Evolutionary conservation across 306 rosid species (phyloP), one percentile per base, ranked within the genome.

Genomic region (Rosa persica): DNA sequence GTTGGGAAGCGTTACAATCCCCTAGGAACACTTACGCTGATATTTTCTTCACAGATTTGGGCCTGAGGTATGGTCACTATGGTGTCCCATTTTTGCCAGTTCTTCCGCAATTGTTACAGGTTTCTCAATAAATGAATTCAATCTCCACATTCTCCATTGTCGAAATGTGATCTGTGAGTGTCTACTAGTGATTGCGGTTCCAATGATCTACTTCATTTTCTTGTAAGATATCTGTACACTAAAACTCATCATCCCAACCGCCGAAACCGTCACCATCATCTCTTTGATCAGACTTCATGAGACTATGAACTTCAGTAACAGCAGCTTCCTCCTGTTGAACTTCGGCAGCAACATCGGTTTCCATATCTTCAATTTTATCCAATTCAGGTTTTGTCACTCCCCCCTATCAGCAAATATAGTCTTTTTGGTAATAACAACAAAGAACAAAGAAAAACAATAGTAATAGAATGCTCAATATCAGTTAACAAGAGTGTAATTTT

Each of bases 301-400:
- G 90, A 81, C 89, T 78, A 34, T 79, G 79, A 83, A 72, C 44
- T 83, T 85, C 44, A 42, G 44, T 79, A 76, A 68, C 71, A 72
- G 62, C 86, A 67, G 12, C 79, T 72, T 89, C 87, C 73, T 84
- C 86, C 61, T 86, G 85, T 75, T 85, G 85, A 79, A 72, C 85
- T 81, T 79, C 67, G 68, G 83, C 73, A 67, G 84, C 83, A 48
- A 54, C 67, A 6, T 57, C 76, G 49, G 30, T 78, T 67, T 88
- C 87, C 79, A 81, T 84, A 42, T 58, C 57, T 23, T 74, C 27
- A 75, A 67, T 79, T 83, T 73, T 67, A 30, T 55, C 79, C 15
- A 38, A 73, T 80, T 84, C 85, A 1, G 82, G 22, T 87, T 77
- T 83, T 36, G 79, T 76, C 43, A 55, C 82, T 79, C 79, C 91